Evolutionary conservation across 169 alveolate species (phyloP), one percentile per base, ranked within the genome.

Genomic region (Babesia bovis): DNA sequence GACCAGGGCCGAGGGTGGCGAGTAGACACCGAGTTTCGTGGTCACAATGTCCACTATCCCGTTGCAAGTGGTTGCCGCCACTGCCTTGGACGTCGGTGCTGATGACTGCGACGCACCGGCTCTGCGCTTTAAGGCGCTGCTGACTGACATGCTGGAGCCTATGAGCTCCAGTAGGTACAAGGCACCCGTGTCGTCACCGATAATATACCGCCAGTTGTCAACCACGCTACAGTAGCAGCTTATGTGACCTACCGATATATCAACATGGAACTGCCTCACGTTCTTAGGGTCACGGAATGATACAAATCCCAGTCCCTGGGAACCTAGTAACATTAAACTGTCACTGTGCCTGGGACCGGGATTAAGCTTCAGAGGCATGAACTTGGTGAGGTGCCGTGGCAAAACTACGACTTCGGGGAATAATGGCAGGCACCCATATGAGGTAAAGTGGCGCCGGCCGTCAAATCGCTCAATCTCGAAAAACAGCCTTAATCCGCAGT

Each of bases 101-200:
- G 33, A 25, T 1, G 79, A 0, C 21, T 50, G 41, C 10, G 59
- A 10, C 6, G 52, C 44, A 0, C 66, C 49, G 21, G 25, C 72
- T 7, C 86, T 26, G 28, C 75, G 21, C 40, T 44, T 68, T n/a
- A 78, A 40, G 13, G 75, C 74, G 13, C 66, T 49, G 65, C 26
- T 60, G 4, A 41, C 28, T 4, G 58, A 40, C 33, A 26, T 75
- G 19, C 52, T 19, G 23, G 83, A 67, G n/a, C 28, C 35, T 12
- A 69, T 26, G 42, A 78, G 86, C 13, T 69, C 82, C 33, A 78
- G 60, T 36, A 78, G 53, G 76, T 78, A 69, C 38, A 78, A 10
- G 10, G 49, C 59, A 9, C 86, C 86, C 4, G 71, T 78, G 33
- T 78, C 82, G 49, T 78, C 86, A 3, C 71, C 74, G 23, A 78